Evolutionary conservation across 306 rosid genomes (phyloP), one percentile per base, ranked within the genome.

Genomic region (Hippophae rhamnoides): DNA sequence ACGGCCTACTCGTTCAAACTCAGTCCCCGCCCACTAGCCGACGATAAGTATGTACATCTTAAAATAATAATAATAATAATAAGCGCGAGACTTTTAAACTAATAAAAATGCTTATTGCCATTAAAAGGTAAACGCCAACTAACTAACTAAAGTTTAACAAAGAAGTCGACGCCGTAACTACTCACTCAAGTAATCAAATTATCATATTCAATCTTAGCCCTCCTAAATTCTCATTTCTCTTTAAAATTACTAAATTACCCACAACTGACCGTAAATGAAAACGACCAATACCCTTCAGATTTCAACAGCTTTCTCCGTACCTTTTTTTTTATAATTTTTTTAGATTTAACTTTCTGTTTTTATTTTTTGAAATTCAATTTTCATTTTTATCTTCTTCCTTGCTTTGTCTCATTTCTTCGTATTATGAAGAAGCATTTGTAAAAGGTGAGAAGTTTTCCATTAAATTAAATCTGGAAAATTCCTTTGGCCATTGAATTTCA

Each of bases 131-230:
- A 54, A 70, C 9, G 27, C 14, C 43, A 8, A 23, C n/a, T 62
- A 49, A 55, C 62, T 60, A 74, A 69, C 66, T 12, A 50, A 12
- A 63, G 53, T 75, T 68, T 38, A 70, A 60, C 75, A 53, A 46
- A 47, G 95, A 84, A 43, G 76, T 57, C 48, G 87, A 90, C 86
- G 71, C 82, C 78, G 76, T 77, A 89, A 74, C 94, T 67, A 63
- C 73, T 61, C 40, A 8, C 51, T 47, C 60, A 10, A 50, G 11
- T 41, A 14, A 47, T 59, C 52, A 49, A 23, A 11, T 11, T 12
- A 13, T 13, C 14, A 12, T 11, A 5, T 48, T 31, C 38, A 31
- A 49, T 49, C 53, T 49, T 14, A 13, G 13, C 10, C 50, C 50
- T 6, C 53, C 7, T 23, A 13, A 13, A 49, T 6, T 8, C 23